Percentiles rank a stretch among this genome's conserved stretches.
phyloP scores from a whole-genome alignment of 2,329 filamentous ascomycete species.

The Cordyceps pruinosa region DNA sequence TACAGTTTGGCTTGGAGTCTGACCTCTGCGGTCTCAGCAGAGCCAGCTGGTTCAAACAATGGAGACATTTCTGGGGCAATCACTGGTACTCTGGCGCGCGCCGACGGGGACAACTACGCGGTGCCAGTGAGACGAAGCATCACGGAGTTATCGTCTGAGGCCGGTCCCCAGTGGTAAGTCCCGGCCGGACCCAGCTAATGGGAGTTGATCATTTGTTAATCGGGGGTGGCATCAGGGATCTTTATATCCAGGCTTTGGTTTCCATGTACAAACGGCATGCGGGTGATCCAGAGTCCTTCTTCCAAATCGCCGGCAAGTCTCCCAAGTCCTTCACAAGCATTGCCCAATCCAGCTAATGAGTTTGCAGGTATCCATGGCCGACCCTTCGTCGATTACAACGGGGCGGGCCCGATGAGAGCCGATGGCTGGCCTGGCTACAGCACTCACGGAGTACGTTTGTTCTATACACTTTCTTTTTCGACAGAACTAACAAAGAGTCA shows the following conservation, averaged over 20 bases:
- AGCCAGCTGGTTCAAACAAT: neutral
- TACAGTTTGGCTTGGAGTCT: neutral
- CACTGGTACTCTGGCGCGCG: neutral
- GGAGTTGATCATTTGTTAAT: conserved; percentile 7
- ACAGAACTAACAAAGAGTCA: neutral
- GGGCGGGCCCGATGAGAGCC: conserved; percentile 26
- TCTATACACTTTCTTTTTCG: neutral
- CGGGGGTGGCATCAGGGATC: conserved; percentile 31
- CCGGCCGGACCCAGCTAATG: neutral
- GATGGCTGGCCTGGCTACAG: conserved; percentile 36
- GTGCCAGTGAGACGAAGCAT: conserved; percentile 42
- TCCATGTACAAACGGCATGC: conserved; percentile 35
- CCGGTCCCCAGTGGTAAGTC: conserved; percentile 35
- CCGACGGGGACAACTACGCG: conserved; percentile 11
- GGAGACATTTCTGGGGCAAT: neutral
- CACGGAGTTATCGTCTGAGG: conserved; percentile 35
- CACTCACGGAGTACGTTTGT: conserved; percentile 37
- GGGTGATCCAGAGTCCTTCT: conserved; percentile 41
- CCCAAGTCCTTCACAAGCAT: neutral
- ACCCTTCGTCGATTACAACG: conserved; percentile 37
- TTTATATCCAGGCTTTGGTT: conserved; percentile 41
- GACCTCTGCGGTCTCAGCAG: neutral
- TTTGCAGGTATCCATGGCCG: conserved; percentile 34
- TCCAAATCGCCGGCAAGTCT: conserved; percentile 39
- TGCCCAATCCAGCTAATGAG: conserved; percentile 3